These are phyloP conservation scores for Paracoccidioides brasiliensis DNA, from an alignment of 2,329 filamentous ascomycete species.

Conservation along the genomic window DNA sequence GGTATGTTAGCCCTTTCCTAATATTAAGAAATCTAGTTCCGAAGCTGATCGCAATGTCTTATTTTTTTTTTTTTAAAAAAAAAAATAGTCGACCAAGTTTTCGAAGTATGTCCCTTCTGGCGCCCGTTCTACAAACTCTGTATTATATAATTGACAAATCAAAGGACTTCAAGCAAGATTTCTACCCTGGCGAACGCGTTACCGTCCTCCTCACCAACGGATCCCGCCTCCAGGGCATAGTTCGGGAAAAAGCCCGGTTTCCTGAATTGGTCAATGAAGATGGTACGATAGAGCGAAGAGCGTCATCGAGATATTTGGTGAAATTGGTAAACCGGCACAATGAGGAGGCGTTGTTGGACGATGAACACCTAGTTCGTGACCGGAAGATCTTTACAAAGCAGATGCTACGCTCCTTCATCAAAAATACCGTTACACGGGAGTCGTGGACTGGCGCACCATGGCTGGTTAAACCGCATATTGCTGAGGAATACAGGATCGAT, in stretches of 20 bases:
- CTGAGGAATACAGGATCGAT: slow-evolving; percentile 71
- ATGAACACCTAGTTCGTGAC: slow-evolving; percentile 71
- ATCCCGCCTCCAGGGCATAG: slow-evolving; percentile 57
- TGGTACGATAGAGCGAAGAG: slow-evolving; percentile 52
- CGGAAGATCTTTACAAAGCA: slow-evolving; percentile 90
- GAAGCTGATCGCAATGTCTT: neutral
- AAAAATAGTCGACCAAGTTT: slow-evolving; percentile 38
- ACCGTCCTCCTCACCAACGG: slow-evolving; percentile 57
- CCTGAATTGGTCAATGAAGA: slow-evolving; percentile 46
- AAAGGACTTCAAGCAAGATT: slow-evolving; percentile 69
- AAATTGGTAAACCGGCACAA: slow-evolving; percentile 54
- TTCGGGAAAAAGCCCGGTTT: slow-evolving; percentile 77
- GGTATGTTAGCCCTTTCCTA: slow-evolving; percentile 32
- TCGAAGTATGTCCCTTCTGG: slow-evolving; percentile 27
- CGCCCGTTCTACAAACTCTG: neutral
- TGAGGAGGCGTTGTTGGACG: slow-evolving; percentile 66
- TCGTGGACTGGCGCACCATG: slow-evolving; percentile 94
- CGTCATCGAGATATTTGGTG: slow-evolving; percentile 70
- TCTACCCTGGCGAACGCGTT: slow-evolving; percentile 78
- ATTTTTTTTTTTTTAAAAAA: no score
- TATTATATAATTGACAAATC: slow-evolving; percentile 13
- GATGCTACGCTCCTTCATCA: slow-evolving; percentile 84
- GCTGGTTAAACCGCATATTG: slow-evolving; percentile 80
- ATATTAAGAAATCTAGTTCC: neutral
- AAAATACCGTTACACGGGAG: slow-evolving; percentile 83